phyloP scores from a whole-genome alignment of 163 green algal genomes.

The Scenedesmus sp. region DNA sequence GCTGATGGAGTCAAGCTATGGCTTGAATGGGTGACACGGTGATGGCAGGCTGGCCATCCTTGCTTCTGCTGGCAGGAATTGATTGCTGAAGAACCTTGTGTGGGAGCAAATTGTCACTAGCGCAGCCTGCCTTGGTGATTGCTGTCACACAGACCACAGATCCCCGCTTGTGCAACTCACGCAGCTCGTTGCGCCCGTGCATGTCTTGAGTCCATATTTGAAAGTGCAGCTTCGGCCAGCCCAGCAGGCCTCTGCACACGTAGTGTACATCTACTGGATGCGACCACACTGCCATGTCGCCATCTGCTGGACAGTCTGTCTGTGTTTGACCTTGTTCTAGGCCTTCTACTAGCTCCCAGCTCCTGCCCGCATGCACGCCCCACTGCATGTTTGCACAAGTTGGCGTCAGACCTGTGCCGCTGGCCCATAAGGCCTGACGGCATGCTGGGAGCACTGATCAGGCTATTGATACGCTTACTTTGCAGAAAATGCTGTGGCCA shows the following conservation, averaged over 20 bases:
- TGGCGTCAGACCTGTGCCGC: background rate
- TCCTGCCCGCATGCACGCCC: conserved; percentile 71
- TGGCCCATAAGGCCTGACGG: background rate
- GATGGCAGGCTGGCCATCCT: background rate
- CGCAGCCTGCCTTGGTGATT: background rate
- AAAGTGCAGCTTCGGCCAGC: conserved; percentile 89
- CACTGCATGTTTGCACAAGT: conserved; percentile 67
- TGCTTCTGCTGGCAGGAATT: background rate
- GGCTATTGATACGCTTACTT: conserved; percentile 58
- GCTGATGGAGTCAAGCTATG: too few relatives aligned
- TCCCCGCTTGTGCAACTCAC: conserved; percentile 52
- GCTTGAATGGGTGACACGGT: too few relatives aligned
- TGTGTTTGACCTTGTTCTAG: conserved; percentile 83
- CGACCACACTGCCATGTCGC: conserved; percentile 77
- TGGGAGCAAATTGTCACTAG: background rate
- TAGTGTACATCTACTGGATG: conserved; percentile 89
- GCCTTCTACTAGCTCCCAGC: conserved; percentile 87
- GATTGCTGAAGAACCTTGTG: background rate
- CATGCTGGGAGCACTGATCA: background rate
- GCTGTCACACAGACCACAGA: background rate
- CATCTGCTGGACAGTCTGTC: conserved; percentile 66
- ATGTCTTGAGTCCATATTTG: conserved; percentile 83
- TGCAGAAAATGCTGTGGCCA: conserved; percentile 81
- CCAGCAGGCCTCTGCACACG: conserved; percentile 74
- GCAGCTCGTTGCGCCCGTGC: conserved; percentile 73